phyloP scores from a whole-genome alignment of 2,329 filamentous ascomycete species.

The Epichloe scottii region DNA sequence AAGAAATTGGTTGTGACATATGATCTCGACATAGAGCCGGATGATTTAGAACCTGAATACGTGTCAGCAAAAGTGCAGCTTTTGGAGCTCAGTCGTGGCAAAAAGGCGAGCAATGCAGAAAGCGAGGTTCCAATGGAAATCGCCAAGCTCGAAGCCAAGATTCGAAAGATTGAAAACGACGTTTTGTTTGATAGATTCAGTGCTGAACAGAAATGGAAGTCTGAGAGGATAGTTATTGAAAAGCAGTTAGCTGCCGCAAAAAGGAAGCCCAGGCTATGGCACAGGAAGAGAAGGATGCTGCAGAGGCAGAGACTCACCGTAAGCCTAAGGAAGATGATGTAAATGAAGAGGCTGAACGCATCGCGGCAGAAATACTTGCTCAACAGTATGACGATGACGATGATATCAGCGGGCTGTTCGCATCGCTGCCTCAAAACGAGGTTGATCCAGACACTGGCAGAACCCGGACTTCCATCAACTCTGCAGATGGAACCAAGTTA shows the following conservation, averaged over 20 bases:
- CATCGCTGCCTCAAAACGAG: slow-evolving; percentile 47
- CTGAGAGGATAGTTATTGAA: slow-evolving; percentile 45
- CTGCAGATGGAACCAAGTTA: slow-evolving; percentile 40
- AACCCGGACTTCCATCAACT: slow-evolving; percentile 41
- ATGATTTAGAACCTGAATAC: slow-evolving; percentile 64
- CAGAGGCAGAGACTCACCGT: slow-evolving; percentile 22
- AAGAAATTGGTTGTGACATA: slow-evolving; percentile 38
- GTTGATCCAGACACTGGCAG: slow-evolving; percentile 47
- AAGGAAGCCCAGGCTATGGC: slow-evolving; percentile 19
- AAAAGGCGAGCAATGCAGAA: slow-evolving; percentile 10
- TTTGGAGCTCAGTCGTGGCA: slow-evolving; percentile 34
- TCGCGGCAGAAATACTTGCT: slow-evolving; percentile 46
- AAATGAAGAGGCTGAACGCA: slow-evolving; percentile 42
- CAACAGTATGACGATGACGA: slow-evolving; percentile 44
- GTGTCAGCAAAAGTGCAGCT: slow-evolving; percentile 59
- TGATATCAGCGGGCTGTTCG: slow-evolving; percentile 38
- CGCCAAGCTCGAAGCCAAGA: slow-evolving; percentile 57
- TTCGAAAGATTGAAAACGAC: slow-evolving; percentile 66
- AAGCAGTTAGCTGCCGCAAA: slow-evolving; percentile 44
- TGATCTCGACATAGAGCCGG: slow-evolving; percentile 61
- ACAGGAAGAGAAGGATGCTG: slow-evolving; percentile 7
- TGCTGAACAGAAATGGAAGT: slow-evolving; percentile 55
- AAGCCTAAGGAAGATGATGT: slow-evolving; percentile 24
- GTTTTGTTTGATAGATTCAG: slow-evolving; percentile 57
- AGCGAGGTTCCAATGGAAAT: slow-evolving; percentile 32